Evolutionary conservation across 1,284 basidiomycete species (phyloP).

Genomic region (Pulchroboletus neoregius): DNA sequence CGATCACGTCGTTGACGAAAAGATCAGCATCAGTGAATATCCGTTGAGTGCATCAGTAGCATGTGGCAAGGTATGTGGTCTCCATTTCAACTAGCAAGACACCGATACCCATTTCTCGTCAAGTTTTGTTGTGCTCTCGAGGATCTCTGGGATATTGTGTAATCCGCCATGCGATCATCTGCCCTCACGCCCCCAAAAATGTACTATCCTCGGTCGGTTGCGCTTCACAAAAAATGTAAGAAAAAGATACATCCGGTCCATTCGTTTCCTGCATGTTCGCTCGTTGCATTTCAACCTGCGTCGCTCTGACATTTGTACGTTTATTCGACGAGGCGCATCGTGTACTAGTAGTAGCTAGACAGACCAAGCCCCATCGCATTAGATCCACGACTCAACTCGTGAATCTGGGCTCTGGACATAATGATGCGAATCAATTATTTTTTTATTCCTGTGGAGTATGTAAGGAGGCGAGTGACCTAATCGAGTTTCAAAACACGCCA

Average conservation of each 20-base stretch:
- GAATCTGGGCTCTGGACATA: constrained; percentile 32
- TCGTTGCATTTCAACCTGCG: constrained; percentile 40
- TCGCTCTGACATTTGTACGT: constrained; percentile 22
- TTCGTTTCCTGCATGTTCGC: constrained; percentile 10
- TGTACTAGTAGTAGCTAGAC: constrained; percentile 29
- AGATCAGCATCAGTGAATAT: constrained; percentile 96
- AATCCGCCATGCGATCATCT: constrained; percentile 10
- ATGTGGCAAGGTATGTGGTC: constrained; percentile 80
- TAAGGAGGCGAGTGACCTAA: constrained; percentile 3
- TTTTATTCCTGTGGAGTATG: no score
- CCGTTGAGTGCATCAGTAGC: constrained; percentile 92
- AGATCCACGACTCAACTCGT: constrained; percentile 34
- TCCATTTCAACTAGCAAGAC: background rate
- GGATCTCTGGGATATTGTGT: constrained; percentile 60
- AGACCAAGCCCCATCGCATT: constrained; percentile 32
- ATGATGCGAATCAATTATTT: constrained; percentile 28
- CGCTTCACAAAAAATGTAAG: no score
- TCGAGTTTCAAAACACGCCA: constrained; percentile 14
- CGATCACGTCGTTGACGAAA: constrained; percentile 94
- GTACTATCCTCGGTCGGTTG: no score
- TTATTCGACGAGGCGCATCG: constrained; percentile 19
- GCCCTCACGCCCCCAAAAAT: constrained; percentile 6
- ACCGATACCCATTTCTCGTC: constrained; percentile 6
- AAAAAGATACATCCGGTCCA: constrained; percentile 4
- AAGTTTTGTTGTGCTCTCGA: constrained; percentile 71